phyloP scores from a whole-genome alignment of 257 asterid species.

The Capsicum chinense region DNA sequence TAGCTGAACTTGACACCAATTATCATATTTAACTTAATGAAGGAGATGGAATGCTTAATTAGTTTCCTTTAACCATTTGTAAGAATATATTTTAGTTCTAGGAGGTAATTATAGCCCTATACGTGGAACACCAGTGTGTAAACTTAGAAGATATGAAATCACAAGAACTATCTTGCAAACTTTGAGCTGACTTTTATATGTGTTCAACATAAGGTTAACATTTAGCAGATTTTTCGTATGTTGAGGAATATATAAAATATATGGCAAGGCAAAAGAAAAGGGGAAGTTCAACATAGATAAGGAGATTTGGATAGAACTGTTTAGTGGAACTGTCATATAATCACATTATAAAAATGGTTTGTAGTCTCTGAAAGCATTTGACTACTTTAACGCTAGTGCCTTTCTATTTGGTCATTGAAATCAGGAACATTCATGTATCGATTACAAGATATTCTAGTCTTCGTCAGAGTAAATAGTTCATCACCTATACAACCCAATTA shows the following conservation, averaged over 20 bases:
- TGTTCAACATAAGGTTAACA: background rate
- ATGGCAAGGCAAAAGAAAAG: background rate
- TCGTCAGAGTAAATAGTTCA: background rate
- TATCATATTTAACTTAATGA: background rate
- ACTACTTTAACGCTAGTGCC: background rate
- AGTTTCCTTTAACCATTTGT: background rate
- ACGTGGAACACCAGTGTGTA: background rate
- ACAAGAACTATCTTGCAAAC: background rate
- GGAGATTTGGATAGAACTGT: background rate
- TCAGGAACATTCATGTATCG: background rate
- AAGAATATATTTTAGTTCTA: background rate
- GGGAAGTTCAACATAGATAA: background rate
- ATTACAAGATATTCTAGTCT: background rate
- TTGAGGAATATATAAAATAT: background rate
- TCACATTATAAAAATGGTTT: background rate
- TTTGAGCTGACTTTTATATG: background rate
- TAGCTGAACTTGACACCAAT: background rate
- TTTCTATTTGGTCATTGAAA: background rate
- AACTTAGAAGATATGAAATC: background rate
- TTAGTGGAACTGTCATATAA: background rate
- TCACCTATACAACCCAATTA: background rate
- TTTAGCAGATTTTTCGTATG: background rate
- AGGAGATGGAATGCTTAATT: constrained; percentile 20
- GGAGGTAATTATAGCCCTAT: background rate
- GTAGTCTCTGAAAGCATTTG: background rate